Percentiles rank a stretch among this genome's conserved stretches.
These are phyloP conservation scores for Plantago ovata DNA, from an alignment of 257 asterid species.

Conservation along the genomic window DNA sequence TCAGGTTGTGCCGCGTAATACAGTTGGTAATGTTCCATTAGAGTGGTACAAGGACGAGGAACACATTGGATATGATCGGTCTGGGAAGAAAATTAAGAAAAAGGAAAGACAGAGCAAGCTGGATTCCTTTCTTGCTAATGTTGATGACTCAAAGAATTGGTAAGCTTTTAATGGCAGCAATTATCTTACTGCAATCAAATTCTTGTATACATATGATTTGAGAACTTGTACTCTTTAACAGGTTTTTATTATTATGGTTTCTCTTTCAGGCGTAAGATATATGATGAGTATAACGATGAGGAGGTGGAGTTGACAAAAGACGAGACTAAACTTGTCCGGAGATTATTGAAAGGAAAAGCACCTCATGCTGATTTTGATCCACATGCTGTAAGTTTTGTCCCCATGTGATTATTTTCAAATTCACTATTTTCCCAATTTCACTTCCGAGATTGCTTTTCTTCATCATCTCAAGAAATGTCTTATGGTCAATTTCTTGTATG, in stretches of 20 bases:
- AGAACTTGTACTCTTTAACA: constrained; percentile 16
- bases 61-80: constrained; percentile 83
- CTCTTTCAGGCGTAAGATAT: constrained; percentile 71
- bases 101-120: constrained; percentile 75
- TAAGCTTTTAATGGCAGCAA: constrained; percentile 27
- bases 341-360: constrained; percentile 79
- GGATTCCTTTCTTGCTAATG: constrained; percentile 70
- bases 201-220: neutral
- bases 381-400: constrained; percentile 55
- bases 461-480: constrained; percentile 14
- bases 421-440: constrained; percentile 14
- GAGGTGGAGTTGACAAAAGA: constrained; percentile 80
- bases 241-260: constrained; percentile 8
- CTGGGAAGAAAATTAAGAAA: constrained; percentile 93
- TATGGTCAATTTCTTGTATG: constrained; percentile 19
- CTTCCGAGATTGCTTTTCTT: no score
- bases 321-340: constrained; percentile 54
- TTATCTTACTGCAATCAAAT: constrained; percentile 8
- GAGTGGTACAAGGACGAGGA: constrained; percentile 90
- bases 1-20: constrained; percentile 91
- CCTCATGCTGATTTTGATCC: constrained; percentile 96
- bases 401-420: constrained; percentile 7
- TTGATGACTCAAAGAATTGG: constrained; percentile 82
- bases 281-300: constrained; percentile 86
- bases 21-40: constrained; percentile 85